Percentiles rank a stretch among this genome's conserved stretches.
Conservation (phyloP, 2,329 filamentous ascomycete species). For the Fusarium pseudonygamai region DNA sequence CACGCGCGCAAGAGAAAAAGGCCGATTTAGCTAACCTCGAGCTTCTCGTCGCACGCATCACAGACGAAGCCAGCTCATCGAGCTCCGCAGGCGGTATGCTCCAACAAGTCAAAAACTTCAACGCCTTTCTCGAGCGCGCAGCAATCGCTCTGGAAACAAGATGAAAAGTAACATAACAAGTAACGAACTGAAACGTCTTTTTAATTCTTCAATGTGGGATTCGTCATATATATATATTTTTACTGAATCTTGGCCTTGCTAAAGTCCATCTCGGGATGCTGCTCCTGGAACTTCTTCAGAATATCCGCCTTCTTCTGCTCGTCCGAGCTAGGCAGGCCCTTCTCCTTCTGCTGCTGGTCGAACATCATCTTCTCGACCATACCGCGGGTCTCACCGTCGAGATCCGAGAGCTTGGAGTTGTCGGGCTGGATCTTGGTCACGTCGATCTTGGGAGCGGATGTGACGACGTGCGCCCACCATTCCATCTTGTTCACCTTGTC, state of each 20-base stretch:
- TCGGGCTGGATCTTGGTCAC: slow-evolving; percentile 95
- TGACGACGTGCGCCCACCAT: slow-evolving; percentile 97
- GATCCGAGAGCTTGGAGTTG: slow-evolving; percentile 87
- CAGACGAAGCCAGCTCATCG: slow-evolving; percentile 61
- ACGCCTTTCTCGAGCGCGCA: slow-evolving; percentile 69
- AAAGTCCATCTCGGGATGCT: slow-evolving; percentile 79
- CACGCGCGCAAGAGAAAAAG: slow-evolving; percentile 56
- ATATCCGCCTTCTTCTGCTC: slow-evolving; percentile 96
- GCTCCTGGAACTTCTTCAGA: slow-evolving; percentile 88
- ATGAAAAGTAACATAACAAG: slow-evolving; percentile 34
- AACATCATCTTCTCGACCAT: slow-evolving; percentile 99
- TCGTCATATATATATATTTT: slow-evolving; percentile 1
- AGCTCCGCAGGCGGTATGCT: slow-evolving; percentile 63
- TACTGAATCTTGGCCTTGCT: slow-evolving; percentile 71
- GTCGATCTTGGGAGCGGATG: slow-evolving; percentile 88
- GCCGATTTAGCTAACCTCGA: slow-evolving; percentile 67
- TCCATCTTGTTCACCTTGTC: slow-evolving; percentile 98
- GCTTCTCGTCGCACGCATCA: slow-evolving; percentile 63
- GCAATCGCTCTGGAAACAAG: slow-evolving; percentile 64
- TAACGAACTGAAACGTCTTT: slow-evolving; percentile 7
- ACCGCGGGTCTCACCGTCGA: slow-evolving; percentile 91
- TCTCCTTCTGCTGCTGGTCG: slow-evolving; percentile 96
- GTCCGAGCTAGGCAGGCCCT: slow-evolving; percentile 86
- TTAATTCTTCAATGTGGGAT: background rate
- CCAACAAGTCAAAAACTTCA: slow-evolving; percentile 68